A percentile compares a stretch with the other conserved stretches of the same genome.
These are phyloP conservation scores for Fusarium nisikadoi DNA, from an alignment of 2,329 filamentous ascomycete species.

Conservation along the genomic window DNA sequence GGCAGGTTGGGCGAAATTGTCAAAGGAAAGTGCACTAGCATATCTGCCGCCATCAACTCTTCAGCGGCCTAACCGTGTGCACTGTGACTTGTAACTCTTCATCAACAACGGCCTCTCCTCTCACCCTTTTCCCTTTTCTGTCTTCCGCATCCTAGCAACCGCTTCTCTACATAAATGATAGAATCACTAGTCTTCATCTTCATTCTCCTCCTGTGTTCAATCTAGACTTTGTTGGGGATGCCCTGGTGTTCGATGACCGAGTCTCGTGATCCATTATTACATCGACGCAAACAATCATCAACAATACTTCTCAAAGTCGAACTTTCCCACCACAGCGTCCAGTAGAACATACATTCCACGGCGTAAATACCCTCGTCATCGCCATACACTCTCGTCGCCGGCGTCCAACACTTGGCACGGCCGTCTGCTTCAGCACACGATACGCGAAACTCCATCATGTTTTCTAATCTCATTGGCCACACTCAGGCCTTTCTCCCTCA, in stretches of 20 bases:
- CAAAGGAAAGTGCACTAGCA: neutral
- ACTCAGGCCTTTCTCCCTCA: slow-evolving; percentile 34
- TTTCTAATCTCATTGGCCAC: slow-evolving; percentile 39
- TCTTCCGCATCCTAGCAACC: slow-evolving; percentile 11
- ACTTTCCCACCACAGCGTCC: neutral
- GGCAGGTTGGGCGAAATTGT: neutral
- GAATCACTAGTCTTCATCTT: slow-evolving; percentile 2
- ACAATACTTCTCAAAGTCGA: neutral
- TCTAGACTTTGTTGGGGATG: neutral
- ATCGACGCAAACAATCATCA: slow-evolving; percentile 1
- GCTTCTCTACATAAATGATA: neutral
- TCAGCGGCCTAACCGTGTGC: neutral
- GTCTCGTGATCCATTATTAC: slow-evolving; percentile 2
- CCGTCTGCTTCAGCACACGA: neutral
- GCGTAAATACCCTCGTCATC: neutral
- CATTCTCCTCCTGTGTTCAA: neutral
- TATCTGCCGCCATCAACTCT: slow-evolving; percentile 1
- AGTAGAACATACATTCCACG: neutral
- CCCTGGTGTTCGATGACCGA: slow-evolving; percentile 24
- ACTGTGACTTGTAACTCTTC: slow-evolving; percentile 2
- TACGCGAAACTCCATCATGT: slow-evolving; percentile 30
- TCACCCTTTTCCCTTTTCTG: neutral
- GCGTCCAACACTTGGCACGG: neutral
- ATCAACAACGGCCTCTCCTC: neutral
- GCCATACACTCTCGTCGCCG: neutral